Conservation (phyloP, 1,284 basidiomycete species). For the Leccinum subrobustum region DNA sequence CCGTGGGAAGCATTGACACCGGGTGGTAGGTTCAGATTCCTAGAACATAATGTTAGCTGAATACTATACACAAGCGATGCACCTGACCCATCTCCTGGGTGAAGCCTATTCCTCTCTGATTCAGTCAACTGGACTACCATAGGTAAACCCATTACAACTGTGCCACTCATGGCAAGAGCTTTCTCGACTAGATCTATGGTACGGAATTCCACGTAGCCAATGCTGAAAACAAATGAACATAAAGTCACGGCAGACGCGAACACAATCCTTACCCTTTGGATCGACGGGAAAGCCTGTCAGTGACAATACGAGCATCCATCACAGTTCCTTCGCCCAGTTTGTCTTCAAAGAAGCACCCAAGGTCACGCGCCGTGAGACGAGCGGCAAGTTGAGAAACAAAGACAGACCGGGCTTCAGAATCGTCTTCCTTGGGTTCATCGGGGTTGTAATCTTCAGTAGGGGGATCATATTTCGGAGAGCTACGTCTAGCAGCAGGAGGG, state of each 20-base stretch:
- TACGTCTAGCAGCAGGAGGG: conserved; percentile 44
- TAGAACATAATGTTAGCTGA: conserved; percentile 31
- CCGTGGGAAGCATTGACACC: conserved; percentile 71
- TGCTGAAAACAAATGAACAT: conserved; percentile 42
- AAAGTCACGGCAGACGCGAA: conserved; percentile 8
- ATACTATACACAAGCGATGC: conserved; percentile 7
- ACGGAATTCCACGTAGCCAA: conserved; percentile 97
- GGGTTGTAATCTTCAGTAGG: conserved; percentile 65
- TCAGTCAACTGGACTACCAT: conserved; percentile 96
- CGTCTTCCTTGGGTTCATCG: conserved; percentile 80
- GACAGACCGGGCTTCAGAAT: conserved; percentile 94
- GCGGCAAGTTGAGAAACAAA: conserved; percentile 98
- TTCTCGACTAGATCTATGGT: conserved; percentile 88
- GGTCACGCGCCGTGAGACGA: conserved; percentile 90
- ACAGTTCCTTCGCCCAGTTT: conserved; percentile 91
- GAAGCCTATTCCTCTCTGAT: conserved; percentile 90
- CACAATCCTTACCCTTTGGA: conserved; percentile 81
- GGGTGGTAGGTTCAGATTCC: conserved; percentile 75
- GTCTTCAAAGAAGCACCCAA: conserved; percentile 99
- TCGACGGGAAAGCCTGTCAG: conserved; percentile 87
- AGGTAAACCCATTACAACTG: conserved; percentile 95
- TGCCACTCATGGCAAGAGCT: conserved; percentile 87
- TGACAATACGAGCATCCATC: conserved; percentile 93
- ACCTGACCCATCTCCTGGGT: conserved; percentile 77
- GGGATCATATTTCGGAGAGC: conserved; percentile 72